phyloP scores from a whole-genome alignment of 2,329 filamentous ascomycete genomes.

The Venturia effusa region DNA sequence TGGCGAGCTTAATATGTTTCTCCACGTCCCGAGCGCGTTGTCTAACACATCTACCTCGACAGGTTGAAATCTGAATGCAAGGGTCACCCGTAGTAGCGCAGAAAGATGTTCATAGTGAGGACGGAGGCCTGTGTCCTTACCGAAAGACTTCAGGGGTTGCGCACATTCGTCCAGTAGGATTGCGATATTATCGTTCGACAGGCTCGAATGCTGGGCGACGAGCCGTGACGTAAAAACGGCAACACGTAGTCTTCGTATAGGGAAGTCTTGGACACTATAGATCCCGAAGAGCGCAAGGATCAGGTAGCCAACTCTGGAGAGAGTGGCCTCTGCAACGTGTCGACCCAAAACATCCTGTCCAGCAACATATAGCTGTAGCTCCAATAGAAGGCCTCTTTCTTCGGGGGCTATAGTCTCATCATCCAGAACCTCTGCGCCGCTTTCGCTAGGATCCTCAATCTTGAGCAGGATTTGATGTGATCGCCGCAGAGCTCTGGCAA shows the following conservation, averaged over 20 bases:
- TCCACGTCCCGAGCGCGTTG: conserved; percentile 26
- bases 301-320: not conserved
- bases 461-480: conserved; percentile 17
- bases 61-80: conserved; percentile 28
- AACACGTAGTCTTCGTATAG: conserved; percentile 23
- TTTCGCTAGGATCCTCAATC: conserved; percentile 33
- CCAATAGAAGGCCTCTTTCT: conserved; percentile 28
- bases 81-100: conserved; percentile 28
- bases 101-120: conserved; percentile 24
- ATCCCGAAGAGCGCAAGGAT: conserved; percentile 20
- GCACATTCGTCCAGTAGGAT: conserved; percentile 7
- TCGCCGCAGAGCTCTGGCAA: not conserved
- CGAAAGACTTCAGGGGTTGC: conserved; percentile 19
- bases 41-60: conserved; percentile 20
- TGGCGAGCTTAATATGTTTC: conserved; percentile 23
- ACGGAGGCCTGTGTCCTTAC: conserved; percentile 17
- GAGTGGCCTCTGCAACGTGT: too few relatives aligned
- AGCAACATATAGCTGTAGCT: conserved; percentile 30
- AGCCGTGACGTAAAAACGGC: conserved; percentile 19
- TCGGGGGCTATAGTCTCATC: conserved; percentile 18
- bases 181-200: conserved; percentile 5
- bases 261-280: conserved; percentile 20
- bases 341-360: conserved; percentile 17
- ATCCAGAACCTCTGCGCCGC: conserved; percentile 36
- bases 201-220: conserved; percentile 12